phyloP scores from a whole-genome alignment of 768 basidiomycete genomes.

The Pulveroboletus sp. region DNA sequence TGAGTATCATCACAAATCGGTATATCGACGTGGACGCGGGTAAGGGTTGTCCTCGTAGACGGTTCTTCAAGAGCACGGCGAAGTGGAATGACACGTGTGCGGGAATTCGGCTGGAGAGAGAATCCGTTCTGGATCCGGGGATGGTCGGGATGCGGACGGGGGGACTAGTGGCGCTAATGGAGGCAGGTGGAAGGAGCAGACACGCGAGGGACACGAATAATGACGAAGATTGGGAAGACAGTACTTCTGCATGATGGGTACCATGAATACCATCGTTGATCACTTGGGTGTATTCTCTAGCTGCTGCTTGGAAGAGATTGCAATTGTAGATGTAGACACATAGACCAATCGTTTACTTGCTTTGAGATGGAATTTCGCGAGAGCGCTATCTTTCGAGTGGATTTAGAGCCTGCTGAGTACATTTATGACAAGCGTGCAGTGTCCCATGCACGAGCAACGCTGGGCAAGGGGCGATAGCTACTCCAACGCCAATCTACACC shows the following conservation, averaged over 20 bases:
- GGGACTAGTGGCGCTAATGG: slow-evolving; percentile 24
- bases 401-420: no score
- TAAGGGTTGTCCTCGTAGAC: slow-evolving; percentile 35
- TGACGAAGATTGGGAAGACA: slow-evolving; percentile 32
- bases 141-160: slow-evolving; percentile 9
- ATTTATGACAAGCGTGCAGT: no score
- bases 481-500: no score
- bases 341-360: no score
- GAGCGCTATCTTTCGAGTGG: slow-evolving; percentile 5
- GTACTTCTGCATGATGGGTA: slow-evolving; percentile 18
- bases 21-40: slow-evolving; percentile 45
- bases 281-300: slow-evolving; percentile 6
- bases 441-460: no score
- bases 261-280: background rate
- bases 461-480: no score
- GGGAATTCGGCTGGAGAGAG: slow-evolving; percentile 22
- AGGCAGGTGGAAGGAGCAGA: slow-evolving; percentile 19
- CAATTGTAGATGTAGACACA: background rate
- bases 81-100: slow-evolving; percentile 33
- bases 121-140: slow-evolving; percentile 17
- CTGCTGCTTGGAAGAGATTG: background rate
- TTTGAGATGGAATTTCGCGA: background rate
- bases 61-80: slow-evolving; percentile 54
- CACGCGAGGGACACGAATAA: slow-evolving; percentile 9
- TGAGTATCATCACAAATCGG: slow-evolving; percentile 64